Base-by-base conservation (phyloP, 352 stramenopile genomes). In the Globisporangium apiculatum region DNA sequence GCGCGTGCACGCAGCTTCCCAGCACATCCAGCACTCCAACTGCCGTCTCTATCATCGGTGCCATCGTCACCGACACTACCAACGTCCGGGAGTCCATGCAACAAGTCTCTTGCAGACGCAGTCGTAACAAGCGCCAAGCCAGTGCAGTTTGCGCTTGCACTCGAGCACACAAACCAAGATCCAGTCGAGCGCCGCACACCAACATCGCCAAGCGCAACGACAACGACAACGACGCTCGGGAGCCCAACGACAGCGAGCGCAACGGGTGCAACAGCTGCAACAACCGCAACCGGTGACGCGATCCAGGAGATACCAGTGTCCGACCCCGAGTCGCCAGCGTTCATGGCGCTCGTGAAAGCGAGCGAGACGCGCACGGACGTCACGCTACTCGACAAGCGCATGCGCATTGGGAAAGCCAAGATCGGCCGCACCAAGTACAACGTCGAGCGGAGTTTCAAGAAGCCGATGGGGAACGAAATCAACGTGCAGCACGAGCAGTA, bases 401-500 rank as follows among this genome's bases (percentile, higher is more conserved):
- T 80, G 61, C 67, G 75, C n/a, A 79, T 84, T 31, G 71, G 73
- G 24, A 81, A 77, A 48, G 69, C 65, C 1, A 86, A 86, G 46
- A 60, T 73, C 5, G 72, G 73, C 0, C 73, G 69, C 53, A 70
- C 65, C n/a, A 75, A 72, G 50, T 89, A 82, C 64, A 75, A 79
- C 31, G 66, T 68, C n/a, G 68, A 79, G 42, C 68, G 76, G 36
- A 80, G 68, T 47, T 87, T 87, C 62, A 87, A 85, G 54, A 73
- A 81, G 42, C 83, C 80, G 5, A 72, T 67, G 35, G 83, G 82
- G 37, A 89, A 89, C 51, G 79, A 89, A 40, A 91, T 91, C 60
- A 72, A 91, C 57, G 65, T 81, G 18, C 68, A 94, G 69, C 96
- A 99, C 67, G 95, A 98, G 65, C 85, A 99, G 63, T 99, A 99